Evolutionary conservation across 352 stramenopile genomes (phyloP).

Genomic region (Globisporangium splendens): DNA sequence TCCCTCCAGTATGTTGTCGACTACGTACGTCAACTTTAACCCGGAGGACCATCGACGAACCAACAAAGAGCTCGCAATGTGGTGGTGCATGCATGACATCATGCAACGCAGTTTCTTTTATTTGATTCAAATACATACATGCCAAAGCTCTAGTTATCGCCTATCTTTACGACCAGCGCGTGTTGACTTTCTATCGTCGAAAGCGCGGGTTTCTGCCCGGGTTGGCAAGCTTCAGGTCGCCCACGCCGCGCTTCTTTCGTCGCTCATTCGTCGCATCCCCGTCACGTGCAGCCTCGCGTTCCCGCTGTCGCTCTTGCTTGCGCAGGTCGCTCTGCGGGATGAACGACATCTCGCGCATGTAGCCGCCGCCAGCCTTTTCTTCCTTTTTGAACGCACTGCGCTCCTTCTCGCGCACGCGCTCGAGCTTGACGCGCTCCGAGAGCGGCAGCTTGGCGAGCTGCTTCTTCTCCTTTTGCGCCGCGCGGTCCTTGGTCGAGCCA

Average conservation of each 20-base stretch:
- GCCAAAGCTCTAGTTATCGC: too few species aligned
- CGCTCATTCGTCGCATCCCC: constrained; percentile 26
- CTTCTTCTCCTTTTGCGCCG: constrained; percentile 72
- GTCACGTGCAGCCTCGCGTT: constrained; percentile 16
- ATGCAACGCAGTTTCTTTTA: too few species aligned
- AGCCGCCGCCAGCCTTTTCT: constrained; percentile 61
- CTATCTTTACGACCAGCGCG: too few species aligned
- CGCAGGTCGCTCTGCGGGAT: constrained; percentile 56
- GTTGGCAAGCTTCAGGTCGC: constrained; percentile 65
- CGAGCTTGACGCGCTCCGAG: constrained; percentile 67
- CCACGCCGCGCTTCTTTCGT: constrained; percentile 78
- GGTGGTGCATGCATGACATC: too few species aligned
- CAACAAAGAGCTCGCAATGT: too few species aligned
- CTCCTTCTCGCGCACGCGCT: constrained; percentile 72
- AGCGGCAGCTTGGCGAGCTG: constrained; percentile 77
- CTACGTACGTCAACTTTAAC: too few species aligned
- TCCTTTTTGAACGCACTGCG: constrained; percentile 84
- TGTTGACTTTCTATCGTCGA: constrained; percentile 36
- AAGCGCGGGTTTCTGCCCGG: constrained; percentile 47
- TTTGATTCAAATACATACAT: too few species aligned
- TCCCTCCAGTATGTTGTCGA: too few species aligned
- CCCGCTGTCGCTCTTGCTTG: constrained; percentile 54
- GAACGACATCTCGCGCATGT: constrained; percentile 84
- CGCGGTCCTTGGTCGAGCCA: constrained; percentile 58
- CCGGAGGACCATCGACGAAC: too few species aligned